Base-by-base conservation (phyloP, 179 eudicot genomes). In the Spergularia azorica region DNA sequence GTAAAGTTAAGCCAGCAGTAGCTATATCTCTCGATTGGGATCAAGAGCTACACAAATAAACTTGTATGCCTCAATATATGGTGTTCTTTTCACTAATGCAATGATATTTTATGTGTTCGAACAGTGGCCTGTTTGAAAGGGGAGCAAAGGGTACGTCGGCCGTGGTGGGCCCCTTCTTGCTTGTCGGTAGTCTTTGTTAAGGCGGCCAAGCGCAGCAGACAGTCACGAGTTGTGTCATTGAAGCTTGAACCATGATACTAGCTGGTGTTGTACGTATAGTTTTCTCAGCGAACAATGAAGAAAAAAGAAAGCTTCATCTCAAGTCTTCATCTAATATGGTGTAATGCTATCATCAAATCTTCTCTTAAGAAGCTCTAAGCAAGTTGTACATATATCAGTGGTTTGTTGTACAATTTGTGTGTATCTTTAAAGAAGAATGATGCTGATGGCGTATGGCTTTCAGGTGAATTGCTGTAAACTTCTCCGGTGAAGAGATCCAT, bases 81-180 rank as follows among this genome's bases (percentile, higher is more conserved):
- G 7, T 3, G 9, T 3, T 55, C 6, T 10, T 21, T 18, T 51
- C 3, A 6, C 73, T 71, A 56, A 76, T 56, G 20, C 55, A 51
- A 17, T 78, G 54, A 71, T 52, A 11, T 63, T 15, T 80, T 20
- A 14, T 41, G 54, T 73, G 7, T 81, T 83, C 72, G 36, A 77
- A 56, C 82, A 94, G 98, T 94, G 86, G 98, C 97, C 78, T 94
- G 98, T 87, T 88, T 94, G 90, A 94, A 90, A 82, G 98, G 98
- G 77, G 97, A 94, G 82, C 97, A 94, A 79, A 90, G 81, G 66
- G 93, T 92, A 15, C 89, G 89, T 13, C 83, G 91, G 46, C 97
- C 97, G 3, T 94, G 98, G 98, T 94, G 98, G 98, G 95, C 98
- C 50, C 98, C 97, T 1, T 83, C 93, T 71, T 94, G 93, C 86